Evolutionary conservation across 805 yeast genomes (phyloP).

Genomic region (Vanderwaltozyma verrucispora): DNA sequence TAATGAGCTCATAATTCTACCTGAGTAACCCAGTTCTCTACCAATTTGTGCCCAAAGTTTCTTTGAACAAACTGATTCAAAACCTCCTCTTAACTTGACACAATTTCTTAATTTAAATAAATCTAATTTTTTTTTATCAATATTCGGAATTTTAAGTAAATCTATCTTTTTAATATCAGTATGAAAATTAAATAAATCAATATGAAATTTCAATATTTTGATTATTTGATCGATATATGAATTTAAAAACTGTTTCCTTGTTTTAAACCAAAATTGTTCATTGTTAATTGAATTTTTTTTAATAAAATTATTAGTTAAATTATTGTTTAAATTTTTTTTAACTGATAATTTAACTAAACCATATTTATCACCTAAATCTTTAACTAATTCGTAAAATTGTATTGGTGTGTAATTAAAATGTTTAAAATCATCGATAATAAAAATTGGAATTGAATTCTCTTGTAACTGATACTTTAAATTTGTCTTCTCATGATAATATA

Average conservation of each 20-base stretch:
- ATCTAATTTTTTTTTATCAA: constrained; percentile 58
- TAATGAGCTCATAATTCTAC: constrained; percentile 59
- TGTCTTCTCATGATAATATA: constrained; percentile 8
- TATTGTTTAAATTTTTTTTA: background rate
- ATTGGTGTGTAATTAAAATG: constrained; percentile 10
- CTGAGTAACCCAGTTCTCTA: constrained; percentile 67
- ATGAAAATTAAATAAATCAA: constrained; percentile 36
- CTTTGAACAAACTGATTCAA: constrained; percentile 45
- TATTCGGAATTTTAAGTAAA: constrained; percentile 45
- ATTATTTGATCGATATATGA: constrained; percentile 30
- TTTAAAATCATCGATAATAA: constrained; percentile 7
- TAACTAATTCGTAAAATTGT: constrained; percentile 14
- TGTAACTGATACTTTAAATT: constrained; percentile 12
- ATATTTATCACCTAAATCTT: constrained; percentile 16
- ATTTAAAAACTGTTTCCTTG: constrained; percentile 21
- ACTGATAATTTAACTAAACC: constrained; percentile 18
- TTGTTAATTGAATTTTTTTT: constrained; percentile 5
- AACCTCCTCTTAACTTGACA: constrained; percentile 61
- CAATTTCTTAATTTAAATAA: constrained; percentile 46
- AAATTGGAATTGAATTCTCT: constrained; percentile 17
- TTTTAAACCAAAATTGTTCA: constrained; percentile 19
- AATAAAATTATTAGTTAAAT: constrained; percentile 3
- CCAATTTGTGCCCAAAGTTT: constrained; percentile 81
- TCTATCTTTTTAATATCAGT: constrained; percentile 13
- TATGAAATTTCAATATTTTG: constrained; percentile 39